Evolutionary conservation across 2,329 filamentous ascomycete species (phyloP), one percentile per base, ranked within the genome.

Genomic region (Cercospora sesami): DNA sequence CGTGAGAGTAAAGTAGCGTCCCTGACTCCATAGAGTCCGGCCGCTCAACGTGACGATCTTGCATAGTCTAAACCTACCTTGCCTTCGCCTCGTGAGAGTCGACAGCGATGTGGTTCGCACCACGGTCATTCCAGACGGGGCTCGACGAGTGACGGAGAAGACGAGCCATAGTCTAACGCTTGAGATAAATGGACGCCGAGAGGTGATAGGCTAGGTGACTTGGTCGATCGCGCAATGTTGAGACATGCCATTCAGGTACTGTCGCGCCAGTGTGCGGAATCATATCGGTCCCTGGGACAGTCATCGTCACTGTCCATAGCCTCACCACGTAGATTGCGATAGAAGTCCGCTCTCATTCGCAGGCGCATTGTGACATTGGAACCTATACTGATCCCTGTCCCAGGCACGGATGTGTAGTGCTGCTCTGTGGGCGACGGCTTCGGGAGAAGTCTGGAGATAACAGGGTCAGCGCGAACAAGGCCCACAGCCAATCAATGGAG

Each of bases 211-310:
- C 33, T 33, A 53, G 36, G 7, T 53, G 5, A 23, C 16, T 21
- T 57, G 23, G 30, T 59, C 31, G 60, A 60, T 60, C 42, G 66
- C 23, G 28, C 55, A 42, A 60, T 59, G 53, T 42, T 64, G 66
- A 64, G 61, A 68, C 61, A 68, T 55, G 53, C 30, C 33, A 31
- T 23, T 64, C 66, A 64, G 45, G 66, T 62, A 62, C 62, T 61
- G 62, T 23, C 57, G 60, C 66, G 66, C 61, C 42, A 61, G 26
- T 60, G n/a, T 53, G 33, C 62, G 62, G 66, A 61, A 16, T 45
- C 62, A 55, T 61, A 30, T 68, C 61, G 66, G 61, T 45, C 31
- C 53, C 23, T 55, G 66, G 63, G 21, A 58, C 16, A 14, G 18
- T 36, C 16, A 63, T 39, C 64, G 60, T 67, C 65, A 64, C 63